These are phyloP conservation scores for Raffaelea albimanens DNA, from an alignment of 2,329 filamentous ascomycete genomes.

Conservation along the genomic window DNA sequence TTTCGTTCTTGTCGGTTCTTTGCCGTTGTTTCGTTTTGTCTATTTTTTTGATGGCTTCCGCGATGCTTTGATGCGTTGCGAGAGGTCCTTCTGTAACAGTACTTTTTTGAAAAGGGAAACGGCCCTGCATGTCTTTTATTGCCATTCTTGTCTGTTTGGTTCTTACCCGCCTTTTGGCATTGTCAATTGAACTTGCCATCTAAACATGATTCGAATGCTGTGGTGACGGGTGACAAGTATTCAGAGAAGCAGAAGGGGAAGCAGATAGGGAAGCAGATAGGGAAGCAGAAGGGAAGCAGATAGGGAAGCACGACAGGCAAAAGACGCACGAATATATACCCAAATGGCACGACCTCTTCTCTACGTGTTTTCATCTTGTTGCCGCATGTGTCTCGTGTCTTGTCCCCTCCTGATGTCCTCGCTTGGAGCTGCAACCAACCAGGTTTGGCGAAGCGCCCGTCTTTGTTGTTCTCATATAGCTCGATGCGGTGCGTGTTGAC, in stretches of 20 bases:
- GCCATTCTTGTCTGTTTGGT: background rate
- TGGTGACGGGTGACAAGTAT: background rate
- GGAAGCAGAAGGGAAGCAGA: background rate
- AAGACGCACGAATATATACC: no score
- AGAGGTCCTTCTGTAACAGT: background rate
- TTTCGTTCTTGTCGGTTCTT: background rate
- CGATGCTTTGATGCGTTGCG: no score
- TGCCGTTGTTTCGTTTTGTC: background rate
- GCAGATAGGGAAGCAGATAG: background rate
- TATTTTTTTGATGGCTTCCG: background rate
- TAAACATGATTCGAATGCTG: background rate
- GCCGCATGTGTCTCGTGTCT: background rate
- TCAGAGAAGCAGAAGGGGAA: background rate
- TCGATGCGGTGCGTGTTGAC: no score
- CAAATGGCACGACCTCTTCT: background rate
- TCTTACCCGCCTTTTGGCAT: background rate
- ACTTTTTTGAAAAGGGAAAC: background rate
- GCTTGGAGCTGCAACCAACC: background rate
- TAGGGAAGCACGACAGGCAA: background rate
- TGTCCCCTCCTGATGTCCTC: background rate
- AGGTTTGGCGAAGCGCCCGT: background rate
- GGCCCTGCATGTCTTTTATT: background rate
- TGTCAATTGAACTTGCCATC: no score
- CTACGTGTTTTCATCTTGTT: background rate
- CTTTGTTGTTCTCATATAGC: background rate